Evolutionary conservation across 495 filamentous ascomycete genomes (phyloP).

Genomic region (Trypethelium eluteriae): DNA sequence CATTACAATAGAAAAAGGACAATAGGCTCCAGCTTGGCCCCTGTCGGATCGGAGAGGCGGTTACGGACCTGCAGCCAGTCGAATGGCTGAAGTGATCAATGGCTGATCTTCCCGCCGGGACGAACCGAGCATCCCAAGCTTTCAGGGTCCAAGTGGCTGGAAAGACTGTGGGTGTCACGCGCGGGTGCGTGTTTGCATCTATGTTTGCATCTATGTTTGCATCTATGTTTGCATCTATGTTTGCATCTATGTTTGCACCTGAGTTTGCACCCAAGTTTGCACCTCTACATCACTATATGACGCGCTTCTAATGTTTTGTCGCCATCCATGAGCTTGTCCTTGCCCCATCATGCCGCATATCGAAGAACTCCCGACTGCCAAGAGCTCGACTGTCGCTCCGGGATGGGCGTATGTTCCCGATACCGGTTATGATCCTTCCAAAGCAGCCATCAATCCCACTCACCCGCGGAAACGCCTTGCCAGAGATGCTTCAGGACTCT

Average conservation of each 20-base stretch:
- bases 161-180: too few species aligned
- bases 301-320: not conserved
- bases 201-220: not conserved
- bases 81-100: not conserved
- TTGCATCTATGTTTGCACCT: too few species aligned
- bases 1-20: not conserved
- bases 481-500: constrained; percentile 41
- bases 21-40: not conserved
- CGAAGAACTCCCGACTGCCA: constrained; percentile 65
- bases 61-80: not conserved
- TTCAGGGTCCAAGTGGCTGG: constrained; percentile 4
- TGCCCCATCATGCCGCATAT: constrained; percentile 51
- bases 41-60: constrained; percentile 1
- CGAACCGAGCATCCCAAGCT: not conserved
- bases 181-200: not conserved
- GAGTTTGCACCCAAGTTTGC: not conserved
- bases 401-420: constrained; percentile 88
- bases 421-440: constrained; percentile 53
- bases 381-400: constrained; percentile 54
- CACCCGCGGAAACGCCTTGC: constrained; percentile 54
- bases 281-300: not conserved
- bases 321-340: not conserved
- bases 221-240: not conserved
- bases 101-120: constrained; percentile 1
- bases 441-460: constrained; percentile 49